Percentiles rank a stretch among this genome's conserved stretches.
phyloP scores from a whole-genome alignment of 495 filamentous ascomycete species.

The Paragyromitra xinjiangensis region DNA sequence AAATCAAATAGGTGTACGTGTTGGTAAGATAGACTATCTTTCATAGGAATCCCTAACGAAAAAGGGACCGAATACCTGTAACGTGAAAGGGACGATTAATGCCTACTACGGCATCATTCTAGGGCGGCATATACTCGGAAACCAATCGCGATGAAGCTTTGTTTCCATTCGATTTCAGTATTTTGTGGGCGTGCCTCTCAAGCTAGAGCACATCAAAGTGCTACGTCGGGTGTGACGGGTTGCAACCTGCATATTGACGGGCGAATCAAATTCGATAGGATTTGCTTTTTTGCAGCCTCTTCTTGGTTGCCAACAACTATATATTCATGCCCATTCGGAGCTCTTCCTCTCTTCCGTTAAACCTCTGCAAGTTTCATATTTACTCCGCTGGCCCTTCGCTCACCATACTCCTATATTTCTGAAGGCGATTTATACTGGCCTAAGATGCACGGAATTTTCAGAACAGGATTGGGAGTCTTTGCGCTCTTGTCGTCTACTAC shows the following conservation, averaged over 20 bases:
- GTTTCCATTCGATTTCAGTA: not conserved
- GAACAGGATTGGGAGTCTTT: slow-evolving; percentile 7
- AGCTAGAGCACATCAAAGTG: not conserved
- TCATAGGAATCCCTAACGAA: too few species aligned
- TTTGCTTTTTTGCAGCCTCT: slow-evolving; percentile 27
- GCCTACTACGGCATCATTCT: not conserved
- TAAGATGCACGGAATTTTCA: slow-evolving; percentile 28
- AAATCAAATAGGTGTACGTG: too few species aligned
- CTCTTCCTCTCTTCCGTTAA: not conserved
- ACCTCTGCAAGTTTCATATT: not conserved
- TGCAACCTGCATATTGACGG: slow-evolving; percentile 19
- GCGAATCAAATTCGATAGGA: not conserved
- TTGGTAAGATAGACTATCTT: too few species aligned
- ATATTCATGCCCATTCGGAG: slow-evolving; percentile 17
- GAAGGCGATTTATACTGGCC: not conserved
- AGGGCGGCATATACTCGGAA: not conserved
- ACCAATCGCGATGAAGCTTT: not conserved
- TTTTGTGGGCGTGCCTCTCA: not conserved
- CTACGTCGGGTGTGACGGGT: not conserved
- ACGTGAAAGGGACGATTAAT: not conserved
- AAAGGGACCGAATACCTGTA: not conserved
- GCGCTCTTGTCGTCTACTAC: slow-evolving; percentile 13
- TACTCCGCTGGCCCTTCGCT: not conserved
- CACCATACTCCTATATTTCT: not conserved
- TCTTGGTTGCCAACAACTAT: slow-evolving; percentile 15